Conservation (phyloP, 441 rosid genomes). For the Pelargonium citronellum region DNA sequence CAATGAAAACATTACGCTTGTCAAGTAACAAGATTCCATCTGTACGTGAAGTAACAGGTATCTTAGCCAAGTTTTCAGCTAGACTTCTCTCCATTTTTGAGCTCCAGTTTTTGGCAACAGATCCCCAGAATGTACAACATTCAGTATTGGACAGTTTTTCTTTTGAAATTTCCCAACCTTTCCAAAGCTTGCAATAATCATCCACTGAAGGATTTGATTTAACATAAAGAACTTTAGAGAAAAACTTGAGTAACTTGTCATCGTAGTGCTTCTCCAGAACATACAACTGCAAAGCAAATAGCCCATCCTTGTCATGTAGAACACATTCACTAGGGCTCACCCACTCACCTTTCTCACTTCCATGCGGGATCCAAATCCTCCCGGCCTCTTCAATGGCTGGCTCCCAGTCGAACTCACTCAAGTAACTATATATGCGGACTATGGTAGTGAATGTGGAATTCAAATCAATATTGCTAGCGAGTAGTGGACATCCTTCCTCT, state of each 20-base stretch:
- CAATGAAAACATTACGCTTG: constrained; percentile 49
- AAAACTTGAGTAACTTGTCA: constrained; percentile 26
- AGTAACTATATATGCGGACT: constrained; percentile 38
- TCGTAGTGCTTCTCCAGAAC: constrained; percentile 45
- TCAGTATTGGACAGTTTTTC: constrained; percentile 32
- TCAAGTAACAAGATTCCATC: constrained; percentile 33
- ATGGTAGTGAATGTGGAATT: constrained; percentile 38
- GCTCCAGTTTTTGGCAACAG: constrained; percentile 23
- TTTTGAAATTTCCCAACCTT: constrained; percentile 45
- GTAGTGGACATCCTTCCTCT: constrained; percentile 29
- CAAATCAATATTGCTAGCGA: constrained; percentile 32
- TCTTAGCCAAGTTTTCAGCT: constrained; percentile 33
- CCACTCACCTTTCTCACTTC: constrained; percentile 38
- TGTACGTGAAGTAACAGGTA: constrained; percentile 40
- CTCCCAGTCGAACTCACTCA: constrained; percentile 32
- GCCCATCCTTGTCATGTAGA: constrained; percentile 40
- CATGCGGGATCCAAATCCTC: constrained; percentile 49
- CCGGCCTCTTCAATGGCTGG: constrained; percentile 20
- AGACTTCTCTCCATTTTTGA: constrained; percentile 22
- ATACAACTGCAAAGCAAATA: constrained; percentile 37
- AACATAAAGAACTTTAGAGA: constrained; percentile 36
- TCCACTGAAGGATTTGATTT: constrained; percentile 38
- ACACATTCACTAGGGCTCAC: constrained; percentile 42
- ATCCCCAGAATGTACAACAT: constrained; percentile 65
- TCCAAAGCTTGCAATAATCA: constrained; percentile 60